A percentile compares a stretch with the other conserved stretches of the same genome.
Conservation (phyloP, 2,329 filamentous ascomycete species). For the Cordyceps pruinosa region DNA sequence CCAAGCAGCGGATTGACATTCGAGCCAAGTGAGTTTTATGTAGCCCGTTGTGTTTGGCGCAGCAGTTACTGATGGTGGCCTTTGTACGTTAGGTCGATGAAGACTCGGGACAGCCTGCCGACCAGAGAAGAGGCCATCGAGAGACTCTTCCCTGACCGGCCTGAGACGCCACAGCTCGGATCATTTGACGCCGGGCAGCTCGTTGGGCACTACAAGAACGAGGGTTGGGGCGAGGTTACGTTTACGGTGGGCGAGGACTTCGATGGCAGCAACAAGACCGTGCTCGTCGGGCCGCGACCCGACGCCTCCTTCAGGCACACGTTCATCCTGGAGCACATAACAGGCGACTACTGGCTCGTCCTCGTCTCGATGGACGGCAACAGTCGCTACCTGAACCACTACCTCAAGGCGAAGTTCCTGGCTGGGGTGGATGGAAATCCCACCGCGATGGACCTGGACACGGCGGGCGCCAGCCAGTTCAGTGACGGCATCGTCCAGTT, state of each 20-base stretch:
- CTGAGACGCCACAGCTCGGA: not conserved
- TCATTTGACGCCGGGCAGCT: conserved; percentile 4
- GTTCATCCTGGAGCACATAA: conserved; percentile 6
- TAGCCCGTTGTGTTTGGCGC: not conserved
- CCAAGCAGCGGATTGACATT: conserved; percentile 16
- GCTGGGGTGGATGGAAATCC: conserved; percentile 7
- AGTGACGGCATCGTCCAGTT: conserved; percentile 7
- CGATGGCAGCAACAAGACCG: not conserved
- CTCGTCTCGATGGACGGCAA: not conserved
- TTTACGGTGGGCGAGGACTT: not conserved
- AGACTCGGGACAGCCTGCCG: not conserved
- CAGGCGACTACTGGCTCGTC: conserved; percentile 11
- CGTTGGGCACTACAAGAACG: conserved; percentile 2
- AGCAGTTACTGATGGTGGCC: not conserved
- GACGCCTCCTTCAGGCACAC: not conserved
- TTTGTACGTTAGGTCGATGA: not conserved
- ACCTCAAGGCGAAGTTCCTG: not conserved
- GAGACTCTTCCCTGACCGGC: conserved; percentile 4
- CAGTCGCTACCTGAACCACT: not conserved
- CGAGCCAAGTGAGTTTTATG: conserved; percentile 17
- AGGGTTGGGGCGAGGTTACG: conserved; percentile 4
- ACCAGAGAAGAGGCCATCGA: not conserved
- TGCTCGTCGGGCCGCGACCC: conserved; percentile 3
- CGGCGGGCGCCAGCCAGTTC: not conserved
- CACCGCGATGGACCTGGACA: not conserved